Base-by-base conservation (phyloP, 1,284 basidiomycete genomes). In the Heterobasidion irregulare region DNA sequence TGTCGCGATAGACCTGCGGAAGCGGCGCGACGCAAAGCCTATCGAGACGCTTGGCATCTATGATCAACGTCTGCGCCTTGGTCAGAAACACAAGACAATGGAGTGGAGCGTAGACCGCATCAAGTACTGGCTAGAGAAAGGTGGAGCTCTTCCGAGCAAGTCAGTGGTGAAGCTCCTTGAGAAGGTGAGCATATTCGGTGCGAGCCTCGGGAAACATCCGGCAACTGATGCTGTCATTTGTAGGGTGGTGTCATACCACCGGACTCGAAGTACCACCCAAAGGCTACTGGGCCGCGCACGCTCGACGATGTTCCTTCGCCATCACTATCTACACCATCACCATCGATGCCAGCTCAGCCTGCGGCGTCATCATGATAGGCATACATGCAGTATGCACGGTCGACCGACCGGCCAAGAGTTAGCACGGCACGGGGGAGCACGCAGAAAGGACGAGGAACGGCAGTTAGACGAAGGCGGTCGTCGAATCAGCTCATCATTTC, bases 51-150 rank as follows among this genome's bases (percentile, higher is more conserved):
- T 98, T 45, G 95, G 93, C 49, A 80, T 92, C 55, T 97, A 92
- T 73, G 82, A 95, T 69, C 93, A 93, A 16, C 77, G 78, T 53
- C 67, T 82, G 47, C 67, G 68, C 18, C 70, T 71, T 12, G 74
- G 74, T 61, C 65, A 76, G 62, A 70, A 72, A 58, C 76, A 74
- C 65, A 97, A 95, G 72, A 83, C 83, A 26, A 76, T 98, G 53
- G 83, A 90, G 66, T 97, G 93, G 94, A 92, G 93, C 70, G 85
- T 88, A 47, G 84, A 91, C 60, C 83, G 95, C 67, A 93, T 98
- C 70, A 80, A 78, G 57, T 93, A 94, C 68, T 98, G 95, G 95
- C 71, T 98, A 34, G 59, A 62, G 34, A 75, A 76, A 35, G 82
- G 89, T 26, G 95, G 94, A 2, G 95, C 95, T 36, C 73, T 84